Percentiles rank a stretch among this genome's conserved stretches.
These are phyloP conservation scores for Jatropha multifida DNA, from an alignment of 441 rosid genomes.

Conservation along the genomic window DNA sequence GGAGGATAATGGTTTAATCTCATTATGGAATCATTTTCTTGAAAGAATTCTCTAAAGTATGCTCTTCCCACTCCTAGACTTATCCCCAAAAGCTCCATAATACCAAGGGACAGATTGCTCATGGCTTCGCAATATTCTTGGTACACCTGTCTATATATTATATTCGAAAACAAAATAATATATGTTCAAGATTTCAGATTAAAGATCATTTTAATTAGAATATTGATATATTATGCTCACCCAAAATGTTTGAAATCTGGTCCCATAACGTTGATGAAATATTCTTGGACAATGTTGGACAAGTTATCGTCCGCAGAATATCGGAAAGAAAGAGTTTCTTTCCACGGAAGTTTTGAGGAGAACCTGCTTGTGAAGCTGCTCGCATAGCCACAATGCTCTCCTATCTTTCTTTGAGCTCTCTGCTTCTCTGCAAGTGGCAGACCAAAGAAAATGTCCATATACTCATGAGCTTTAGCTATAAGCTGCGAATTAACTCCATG, in stretches of 20 bases:
- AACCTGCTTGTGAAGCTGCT: constrained; percentile 89
- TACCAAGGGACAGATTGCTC: constrained; percentile 66
- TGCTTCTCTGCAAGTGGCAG: constrained; percentile 70
- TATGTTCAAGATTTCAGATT: no score
- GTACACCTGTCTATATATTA: constrained; percentile 53
- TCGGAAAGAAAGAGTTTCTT: constrained; percentile 84
- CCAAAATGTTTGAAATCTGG: constrained; percentile 63
- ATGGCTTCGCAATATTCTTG: constrained; percentile 85
- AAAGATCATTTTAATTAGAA: no score
- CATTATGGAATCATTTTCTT: constrained; percentile 89
- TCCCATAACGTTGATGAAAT: constrained; percentile 63
- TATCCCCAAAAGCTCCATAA: constrained; percentile 84
- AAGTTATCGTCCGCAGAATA: constrained; percentile 43
- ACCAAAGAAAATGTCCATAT: constrained; percentile 68
- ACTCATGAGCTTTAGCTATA: constrained; percentile 60
- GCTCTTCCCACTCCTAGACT: constrained; percentile 61
- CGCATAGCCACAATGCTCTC: constrained; percentile 85
- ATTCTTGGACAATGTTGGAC: constrained; percentile 53
- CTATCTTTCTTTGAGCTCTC: constrained; percentile 65
- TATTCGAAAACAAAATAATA: no score
- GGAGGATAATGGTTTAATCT: constrained; percentile 91
- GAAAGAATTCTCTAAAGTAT: constrained; percentile 58
- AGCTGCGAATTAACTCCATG: constrained; percentile 72
- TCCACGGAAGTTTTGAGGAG: constrained; percentile 93
- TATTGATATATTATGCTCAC: constrained; percentile 32